Conservation (phyloP, 495 filamentous ascomycete species). For the Neurospora sp. region DNA sequence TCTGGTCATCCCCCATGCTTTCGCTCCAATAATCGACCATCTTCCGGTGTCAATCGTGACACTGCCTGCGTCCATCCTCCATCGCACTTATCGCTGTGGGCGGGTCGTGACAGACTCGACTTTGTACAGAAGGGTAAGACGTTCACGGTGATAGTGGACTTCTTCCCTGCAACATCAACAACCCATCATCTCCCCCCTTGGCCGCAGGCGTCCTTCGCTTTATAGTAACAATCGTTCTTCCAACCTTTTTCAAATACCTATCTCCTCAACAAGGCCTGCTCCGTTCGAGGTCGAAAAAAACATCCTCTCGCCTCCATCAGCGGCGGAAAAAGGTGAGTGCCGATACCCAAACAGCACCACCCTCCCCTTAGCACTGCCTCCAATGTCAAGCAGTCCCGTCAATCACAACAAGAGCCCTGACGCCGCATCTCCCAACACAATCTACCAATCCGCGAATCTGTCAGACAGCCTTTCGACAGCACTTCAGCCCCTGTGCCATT, state of each 20-base stretch:
- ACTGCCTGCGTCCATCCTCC: slow-evolving; percentile 17
- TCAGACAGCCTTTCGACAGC: background rate
- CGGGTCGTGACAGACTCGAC: slow-evolving; percentile 19
- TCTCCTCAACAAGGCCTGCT: background rate
- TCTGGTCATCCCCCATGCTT: slow-evolving; percentile 17
- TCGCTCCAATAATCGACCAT: slow-evolving; percentile 19
- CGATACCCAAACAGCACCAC: background rate
- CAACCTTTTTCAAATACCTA: slow-evolving; percentile 4
- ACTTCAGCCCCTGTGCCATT: background rate
- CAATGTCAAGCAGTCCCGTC: background rate
- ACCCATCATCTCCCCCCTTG: slow-evolving; percentile 20
- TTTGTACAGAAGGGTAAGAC: slow-evolving; percentile 14
- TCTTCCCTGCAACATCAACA: slow-evolving; percentile 30
- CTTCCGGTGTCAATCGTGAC: slow-evolving; percentile 21
- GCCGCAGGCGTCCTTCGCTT: slow-evolving; percentile 49
- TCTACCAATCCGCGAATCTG: background rate
- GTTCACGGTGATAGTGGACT: slow-evolving; percentile 44
- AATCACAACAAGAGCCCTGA: background rate
- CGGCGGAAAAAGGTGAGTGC: background rate
- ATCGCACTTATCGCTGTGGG: slow-evolving; percentile 1
- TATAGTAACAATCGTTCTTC: slow-evolving; percentile 28
- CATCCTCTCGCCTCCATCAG: background rate
- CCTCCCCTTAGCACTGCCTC: background rate
- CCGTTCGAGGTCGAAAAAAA: background rate
- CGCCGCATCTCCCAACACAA: background rate